phyloP scores from a whole-genome alignment of 2,329 filamentous ascomycete species.

The Xylaria multiplex region DNA sequence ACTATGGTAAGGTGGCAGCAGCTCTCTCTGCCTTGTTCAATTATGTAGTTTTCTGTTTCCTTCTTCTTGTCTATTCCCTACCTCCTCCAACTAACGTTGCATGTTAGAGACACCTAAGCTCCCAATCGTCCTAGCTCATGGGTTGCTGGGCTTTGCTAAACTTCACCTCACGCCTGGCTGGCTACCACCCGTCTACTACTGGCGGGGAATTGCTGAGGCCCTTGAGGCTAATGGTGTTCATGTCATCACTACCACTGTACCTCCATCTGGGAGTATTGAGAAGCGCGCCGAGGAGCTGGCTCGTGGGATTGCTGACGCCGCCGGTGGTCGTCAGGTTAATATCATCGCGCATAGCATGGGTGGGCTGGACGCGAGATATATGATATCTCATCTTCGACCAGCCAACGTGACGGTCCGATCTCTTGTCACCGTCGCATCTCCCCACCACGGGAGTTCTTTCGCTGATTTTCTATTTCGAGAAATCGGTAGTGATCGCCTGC shows the following conservation, averaged over 20 bases:
- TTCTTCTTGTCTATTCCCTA: constrained; percentile 7
- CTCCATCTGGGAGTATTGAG: constrained; percentile 69
- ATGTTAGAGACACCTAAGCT: constrained; percentile 64
- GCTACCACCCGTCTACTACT: constrained; percentile 69
- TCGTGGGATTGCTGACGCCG: constrained; percentile 60
- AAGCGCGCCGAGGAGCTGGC: constrained; percentile 68
- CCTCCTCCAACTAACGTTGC: constrained; percentile 1
- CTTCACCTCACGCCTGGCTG: constrained; percentile 59
- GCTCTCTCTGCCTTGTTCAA: neutral
- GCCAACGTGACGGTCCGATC: constrained; percentile 59
- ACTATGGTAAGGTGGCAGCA: constrained; percentile 53
- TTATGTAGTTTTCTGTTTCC: neutral
- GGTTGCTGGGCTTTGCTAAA: constrained; percentile 71
- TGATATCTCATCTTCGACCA: constrained; percentile 67
- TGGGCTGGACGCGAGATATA: constrained; percentile 71
- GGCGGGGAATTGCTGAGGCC: constrained; percentile 71
- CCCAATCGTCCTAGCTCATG: constrained; percentile 73
- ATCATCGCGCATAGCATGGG: constrained; percentile 79
- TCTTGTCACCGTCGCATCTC: constrained; percentile 65
- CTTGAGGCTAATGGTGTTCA: constrained; percentile 62
- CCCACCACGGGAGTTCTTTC: constrained; percentile 65
- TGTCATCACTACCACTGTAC: constrained; percentile 70
- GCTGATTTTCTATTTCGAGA: constrained; percentile 64
- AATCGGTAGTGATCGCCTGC: constrained; percentile 61
- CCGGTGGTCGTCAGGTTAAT: constrained; percentile 70